Conservation (phyloP, 176 grass and related monocot genomes). For the Avena insularis region DNA sequence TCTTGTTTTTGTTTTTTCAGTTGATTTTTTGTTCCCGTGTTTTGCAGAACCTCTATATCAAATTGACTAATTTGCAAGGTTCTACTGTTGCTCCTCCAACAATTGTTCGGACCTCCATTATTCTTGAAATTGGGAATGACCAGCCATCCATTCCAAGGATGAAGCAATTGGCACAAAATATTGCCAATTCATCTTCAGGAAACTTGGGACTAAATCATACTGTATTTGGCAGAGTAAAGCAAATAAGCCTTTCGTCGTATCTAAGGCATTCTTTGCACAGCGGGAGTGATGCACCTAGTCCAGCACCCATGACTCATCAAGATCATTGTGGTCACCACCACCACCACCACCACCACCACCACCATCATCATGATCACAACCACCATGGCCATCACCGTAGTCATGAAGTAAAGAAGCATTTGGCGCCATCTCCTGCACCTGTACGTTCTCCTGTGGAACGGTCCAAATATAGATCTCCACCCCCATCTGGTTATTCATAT, state of each 20-base stretch:
- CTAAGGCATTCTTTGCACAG: conserved; percentile 73
- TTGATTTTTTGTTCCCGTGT: conserved; percentile 23
- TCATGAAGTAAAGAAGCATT: conserved; percentile 41
- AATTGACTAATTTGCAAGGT: conserved; percentile 78
- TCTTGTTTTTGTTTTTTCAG: conserved; percentile 24
- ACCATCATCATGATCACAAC: conserved; percentile 16
- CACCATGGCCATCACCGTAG: conserved; percentile 26
- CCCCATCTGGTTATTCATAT: conserved; percentile 51
- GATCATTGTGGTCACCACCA: conserved; percentile 30
- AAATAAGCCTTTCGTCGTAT: conserved; percentile 80
- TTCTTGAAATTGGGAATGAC: conserved; percentile 78
- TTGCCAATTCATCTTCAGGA: conserved; percentile 79
- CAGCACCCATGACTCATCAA: conserved; percentile 56
- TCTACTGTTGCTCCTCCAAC: conserved; percentile 74
- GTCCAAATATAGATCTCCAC: conserved; percentile 49
- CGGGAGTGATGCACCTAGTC: conserved; percentile 58
- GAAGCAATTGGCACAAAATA: conserved; percentile 82
- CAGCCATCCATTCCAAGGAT: conserved; percentile 78
- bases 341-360: background rate
- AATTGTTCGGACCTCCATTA: conserved; percentile 69
- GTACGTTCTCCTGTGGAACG: conserved; percentile 45
- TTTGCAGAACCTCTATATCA: conserved; percentile 80
- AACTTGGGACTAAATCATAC: conserved; percentile 87
- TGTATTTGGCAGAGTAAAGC: conserved; percentile 89
- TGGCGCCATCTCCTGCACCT: conserved; percentile 53